Percentiles rank a stretch among this genome's conserved stretches.
Conservation (phyloP, 2,329 filamentous ascomycete species). For the Chaetomium olivaceum region DNA sequence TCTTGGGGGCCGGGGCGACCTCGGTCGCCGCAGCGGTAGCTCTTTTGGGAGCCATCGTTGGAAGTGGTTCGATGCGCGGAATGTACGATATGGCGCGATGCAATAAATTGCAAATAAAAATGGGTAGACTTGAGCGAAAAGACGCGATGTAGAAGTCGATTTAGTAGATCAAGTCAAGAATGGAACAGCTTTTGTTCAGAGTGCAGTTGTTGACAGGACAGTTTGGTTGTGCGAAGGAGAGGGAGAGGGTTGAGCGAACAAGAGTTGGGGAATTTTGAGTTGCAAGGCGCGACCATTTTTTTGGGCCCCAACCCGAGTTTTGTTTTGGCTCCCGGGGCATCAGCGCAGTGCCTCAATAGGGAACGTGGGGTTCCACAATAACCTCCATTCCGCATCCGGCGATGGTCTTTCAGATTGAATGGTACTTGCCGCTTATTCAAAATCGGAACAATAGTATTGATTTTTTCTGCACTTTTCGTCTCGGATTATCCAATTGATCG, state of each 20-base stretch:
- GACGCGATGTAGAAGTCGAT: neutral
- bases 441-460: neutral
- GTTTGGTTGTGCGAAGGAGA: neutral
- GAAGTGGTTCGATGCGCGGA: constrained; percentile 8
- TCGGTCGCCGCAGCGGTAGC: constrained; percentile 16
- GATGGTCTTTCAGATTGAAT: constrained; percentile 10
- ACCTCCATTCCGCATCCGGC: constrained; percentile 23
- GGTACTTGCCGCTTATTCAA: neutral
- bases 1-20: constrained; percentile 12
- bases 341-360: constrained; percentile 19
- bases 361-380: constrained; percentile 25
- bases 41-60: constrained; percentile 32
- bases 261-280: constrained; percentile 24
- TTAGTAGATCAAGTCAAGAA: neutral
- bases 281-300: constrained; percentile 22
- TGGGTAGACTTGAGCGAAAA: neutral
- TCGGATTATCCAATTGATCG: constrained; percentile 6
- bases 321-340: constrained; percentile 20
- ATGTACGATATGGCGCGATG: constrained; percentile 9
- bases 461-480: neutral
- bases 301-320: constrained; percentile 22
- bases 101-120: constrained; percentile 5
- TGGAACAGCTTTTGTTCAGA: constrained; percentile 5
- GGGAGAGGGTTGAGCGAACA: neutral
- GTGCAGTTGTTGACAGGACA: constrained; percentile 18